Evolutionary conservation across 2,329 filamentous ascomycete species (phyloP).

Genomic region (Fusarium dlaminii): DNA sequence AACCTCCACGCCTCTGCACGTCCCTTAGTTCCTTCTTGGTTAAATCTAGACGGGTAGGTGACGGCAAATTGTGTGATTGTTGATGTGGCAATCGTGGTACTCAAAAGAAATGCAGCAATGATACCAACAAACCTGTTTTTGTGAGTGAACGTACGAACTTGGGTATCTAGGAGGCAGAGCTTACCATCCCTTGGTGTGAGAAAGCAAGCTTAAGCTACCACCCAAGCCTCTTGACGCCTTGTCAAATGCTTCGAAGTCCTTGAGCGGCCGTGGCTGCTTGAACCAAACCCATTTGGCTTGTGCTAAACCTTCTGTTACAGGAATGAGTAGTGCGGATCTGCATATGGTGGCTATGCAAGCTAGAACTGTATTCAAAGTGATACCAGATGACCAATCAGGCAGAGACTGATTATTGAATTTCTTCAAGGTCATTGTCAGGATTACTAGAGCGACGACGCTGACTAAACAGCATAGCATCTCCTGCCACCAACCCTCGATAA

Average conservation of each 20-base stretch:
- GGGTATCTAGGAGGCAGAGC: neutral
- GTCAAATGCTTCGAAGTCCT: neutral
- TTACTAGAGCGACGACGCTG: neutral
- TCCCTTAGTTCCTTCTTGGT: neutral
- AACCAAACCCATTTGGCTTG: constrained; percentile 9
- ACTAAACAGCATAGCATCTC: neutral
- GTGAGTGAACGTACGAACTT: neutral
- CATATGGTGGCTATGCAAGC: neutral
- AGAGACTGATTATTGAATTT: neutral
- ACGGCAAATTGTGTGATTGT: constrained; percentile 5
- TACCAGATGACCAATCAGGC: neutral
- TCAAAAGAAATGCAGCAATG: constrained; percentile 3
- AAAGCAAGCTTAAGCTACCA: neutral
- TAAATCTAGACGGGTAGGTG: neutral
- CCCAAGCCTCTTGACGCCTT: constrained; percentile 1
- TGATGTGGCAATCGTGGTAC: neutral
- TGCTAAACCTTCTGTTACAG: neutral
- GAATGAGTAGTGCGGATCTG: neutral
- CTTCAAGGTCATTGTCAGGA: neutral
- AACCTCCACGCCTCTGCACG: neutral
- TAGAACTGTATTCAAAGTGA: neutral
- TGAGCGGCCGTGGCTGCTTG: neutral
- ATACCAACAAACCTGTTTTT: neutral
- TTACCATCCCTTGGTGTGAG: neutral
- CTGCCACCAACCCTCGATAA: neutral